Percentiles rank a stretch among this genome's conserved stretches.
Conservation (phyloP, 805 yeast species). For the Ogataea dorogensis region DNA sequence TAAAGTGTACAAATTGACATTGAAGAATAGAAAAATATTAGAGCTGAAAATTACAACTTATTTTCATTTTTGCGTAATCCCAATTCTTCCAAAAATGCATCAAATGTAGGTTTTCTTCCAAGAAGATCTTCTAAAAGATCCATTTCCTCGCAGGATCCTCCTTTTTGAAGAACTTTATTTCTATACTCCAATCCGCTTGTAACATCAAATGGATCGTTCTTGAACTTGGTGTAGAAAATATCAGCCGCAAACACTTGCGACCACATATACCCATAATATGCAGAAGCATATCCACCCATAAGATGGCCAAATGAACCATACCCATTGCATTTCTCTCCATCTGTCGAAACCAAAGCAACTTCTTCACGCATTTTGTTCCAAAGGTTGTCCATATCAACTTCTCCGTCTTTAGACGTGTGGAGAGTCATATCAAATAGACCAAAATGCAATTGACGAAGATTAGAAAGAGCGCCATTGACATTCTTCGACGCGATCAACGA, state of each 20-base stretch:
- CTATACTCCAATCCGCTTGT: constrained; percentile 64
- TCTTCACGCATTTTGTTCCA: constrained; percentile 71
- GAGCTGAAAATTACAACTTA: constrained; percentile 3
- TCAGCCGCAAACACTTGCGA: constrained; percentile 85
- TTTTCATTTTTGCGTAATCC: constrained; percentile 33
- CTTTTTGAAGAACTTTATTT: constrained; percentile 64
- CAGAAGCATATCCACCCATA: constrained; percentile 82
- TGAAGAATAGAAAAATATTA: constrained; percentile 11
- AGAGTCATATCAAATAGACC: constrained; percentile 74
- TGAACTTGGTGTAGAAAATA: constrained; percentile 70
- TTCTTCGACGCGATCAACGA: constrained; percentile 64
- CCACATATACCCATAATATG: constrained; percentile 85
- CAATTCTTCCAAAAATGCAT: constrained; percentile 69
- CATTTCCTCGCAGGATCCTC: constrained; percentile 71
- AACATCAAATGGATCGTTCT: constrained; percentile 62
- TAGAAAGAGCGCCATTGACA: constrained; percentile 71
- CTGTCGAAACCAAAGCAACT: constrained; percentile 57
- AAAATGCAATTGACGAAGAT: constrained; percentile 74
- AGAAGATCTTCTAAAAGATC: constrained; percentile 62
- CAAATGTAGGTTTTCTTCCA: constrained; percentile 73
- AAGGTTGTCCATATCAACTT: constrained; percentile 48
- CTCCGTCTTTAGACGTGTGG: constrained; percentile 49
- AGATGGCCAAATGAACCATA: constrained; percentile 79
- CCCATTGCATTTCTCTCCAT: constrained; percentile 57
- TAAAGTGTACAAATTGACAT: constrained; percentile 42